Evolutionary conservation across 441 rosid species (phyloP), one percentile per base, ranked within the genome.

Genomic region (Mallotus japonicus): DNA sequence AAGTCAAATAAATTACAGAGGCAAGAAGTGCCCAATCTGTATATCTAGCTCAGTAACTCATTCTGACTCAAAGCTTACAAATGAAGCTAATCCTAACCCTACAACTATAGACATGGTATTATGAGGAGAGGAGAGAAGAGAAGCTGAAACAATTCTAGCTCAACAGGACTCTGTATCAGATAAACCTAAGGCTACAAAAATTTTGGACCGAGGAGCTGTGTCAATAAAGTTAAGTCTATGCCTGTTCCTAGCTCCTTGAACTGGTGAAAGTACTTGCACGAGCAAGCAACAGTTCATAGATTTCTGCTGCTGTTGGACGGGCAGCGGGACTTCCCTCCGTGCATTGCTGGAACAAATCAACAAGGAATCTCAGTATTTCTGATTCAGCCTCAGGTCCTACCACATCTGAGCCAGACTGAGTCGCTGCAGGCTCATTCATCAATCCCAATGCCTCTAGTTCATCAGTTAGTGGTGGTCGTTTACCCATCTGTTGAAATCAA

Each of bases 291-390:
- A 73, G 76, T 64, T 87, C 82, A 70, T 90, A 83, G 37, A 93
- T 83, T 20, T 86, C 92, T 67, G 76, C 67, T 0, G 98, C 97
- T 22, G 79, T 83, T 51, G 89, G 92, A 4, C 97, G 96, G 49
- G 83, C 90, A 46, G 59, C 53, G 28, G 98, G 99, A 79, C 85
- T 84, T 77, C 80, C 88, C 84, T 73, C 85, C 0, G 97, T 93
- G 77, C 98, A 95, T 22, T 34, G 85, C 55, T 62, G 79, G 75
- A 87, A 93, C 74, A 95, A 72, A 62, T 89, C 83, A 24, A 91
- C 80, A 55, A 93, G 93, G 82, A 90, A 88, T 70, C 85, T 85
- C 74, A 91, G 75, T 19, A 83, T 82, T 58, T 82, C 87, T 0
- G 71, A 15, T 70, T 90, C 96, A 28, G 78, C 77, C 64, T 82